Base-by-base conservation (phyloP, 768 basidiomycete genomes). In the Inosperma sp. region DNA sequence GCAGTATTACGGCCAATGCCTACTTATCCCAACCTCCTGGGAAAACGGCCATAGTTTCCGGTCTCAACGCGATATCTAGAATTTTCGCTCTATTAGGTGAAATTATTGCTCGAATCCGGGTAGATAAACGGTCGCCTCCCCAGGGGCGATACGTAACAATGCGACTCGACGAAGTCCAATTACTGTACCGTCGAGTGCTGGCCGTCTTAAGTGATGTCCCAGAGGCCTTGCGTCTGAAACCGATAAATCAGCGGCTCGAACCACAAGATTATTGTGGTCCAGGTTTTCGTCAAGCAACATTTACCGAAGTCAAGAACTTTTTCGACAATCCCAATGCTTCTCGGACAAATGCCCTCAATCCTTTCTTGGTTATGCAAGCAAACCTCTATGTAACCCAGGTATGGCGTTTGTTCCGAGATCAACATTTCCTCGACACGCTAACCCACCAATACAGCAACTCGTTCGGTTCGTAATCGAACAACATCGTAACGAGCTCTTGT, bases 341-440 rank as follows among this genome's bases (percentile, higher is more conserved):
- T 7, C 79, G 87, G 17, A 88, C 82, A 49, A 88, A 88, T 60
- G 91, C 92, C 0, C 76, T 89, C 47, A 93, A 95, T 64, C 86
- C 88, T 16, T 94, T 86, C 75, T 74, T 93, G 26, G 91, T 95
- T 26, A 88, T 92, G 80, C 92, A 93, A 67, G 88, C 87, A 29
- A 95, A 95, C 62, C 73, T 95, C 34, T 94, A 86, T 59, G 92
- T 94, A 59, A 94, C 92, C 9, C 92, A 93, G 79, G 91, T 86
- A 55, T 53, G 77, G 48, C 12, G 31, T 33, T 35, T 5, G 7
- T 44, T 45, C 22, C 34, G 21, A n/a, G 19, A 23, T 34, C n/a
- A 19, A 23, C 27, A 26, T 41, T 36, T 26, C 39, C 39, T 4
- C 17, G 37, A 43, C 10, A 48, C 29, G 22, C 44, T 22, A 48